Base-by-base conservation (phyloP, 257 asterid genomes). In the Solanum etuberosum region DNA sequence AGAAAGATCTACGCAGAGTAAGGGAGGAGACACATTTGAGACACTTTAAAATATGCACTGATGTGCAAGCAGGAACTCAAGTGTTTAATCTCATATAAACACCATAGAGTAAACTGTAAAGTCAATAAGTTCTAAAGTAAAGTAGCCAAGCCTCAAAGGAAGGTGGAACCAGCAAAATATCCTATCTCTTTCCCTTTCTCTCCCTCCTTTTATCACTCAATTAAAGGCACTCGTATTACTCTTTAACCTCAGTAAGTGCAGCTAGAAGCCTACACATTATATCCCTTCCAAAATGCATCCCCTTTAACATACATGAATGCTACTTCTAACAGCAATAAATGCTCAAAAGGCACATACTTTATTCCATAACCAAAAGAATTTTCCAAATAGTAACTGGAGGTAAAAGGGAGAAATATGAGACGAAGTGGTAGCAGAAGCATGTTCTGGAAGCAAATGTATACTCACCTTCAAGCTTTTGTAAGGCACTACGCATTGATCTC, bases 391-490 rank as follows among this genome's bases (percentile, higher is more conserved):
- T 48, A 46, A 29, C 42, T 5, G 29, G 85, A 48, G 68, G 20
- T 46, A 48, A 81, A 43, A 81, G 42, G 40, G 68, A 46, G 27
- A 31, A 48, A 20, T 29, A 31, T 29, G 85, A 81, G 85, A 81
- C 40, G 23, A 29, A 9, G 42, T 46, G 67, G 42, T 80, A 48
- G 42, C 40, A 29, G 27, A 80, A 46, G 42, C 84, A 80, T 48
- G 84, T 9, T 80, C 85, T 10, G 68, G 68, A 43, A 71, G 83
- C 87, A 88, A 87, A 87, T 89, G 35, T 51, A 85, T 83, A 65
- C 89, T 88, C 93, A 92, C 92, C 93, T 94, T 95, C 97, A 90
- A 97, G 89, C 88, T 93, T 96, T 83, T 91, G 95, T 89, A 96
- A 89, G 71, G 98, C 76, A 88, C 70, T 90, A 86, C 90, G 93